Percentiles rank a stretch among this genome's conserved stretches.
phyloP scores from a whole-genome alignment of 2,329 filamentous ascomycete genomes.

The Pseudogymnoascus sp. region DNA sequence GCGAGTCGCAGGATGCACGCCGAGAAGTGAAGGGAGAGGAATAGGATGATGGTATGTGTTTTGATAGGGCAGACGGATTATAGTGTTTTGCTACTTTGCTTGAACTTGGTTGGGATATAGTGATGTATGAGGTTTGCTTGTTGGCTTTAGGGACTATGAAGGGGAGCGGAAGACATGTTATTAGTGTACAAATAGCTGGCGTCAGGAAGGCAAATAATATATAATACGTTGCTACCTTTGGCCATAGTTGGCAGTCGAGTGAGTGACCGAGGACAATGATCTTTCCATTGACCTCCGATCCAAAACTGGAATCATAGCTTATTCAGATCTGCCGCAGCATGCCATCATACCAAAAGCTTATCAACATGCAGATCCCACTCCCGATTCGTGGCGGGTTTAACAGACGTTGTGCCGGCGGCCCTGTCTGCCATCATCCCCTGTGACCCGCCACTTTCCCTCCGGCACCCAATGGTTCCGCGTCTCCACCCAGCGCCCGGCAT shows the following conservation, averaged over 20 bases:
- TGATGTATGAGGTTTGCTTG: not conserved
- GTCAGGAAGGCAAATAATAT: not conserved
- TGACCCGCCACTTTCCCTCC: not conserved
- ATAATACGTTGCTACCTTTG: not conserved
- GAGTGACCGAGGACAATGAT: not conserved
- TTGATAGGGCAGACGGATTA: not conserved
- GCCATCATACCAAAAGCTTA: not conserved
- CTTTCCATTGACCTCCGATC: not conserved
- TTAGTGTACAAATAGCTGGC: not conserved
- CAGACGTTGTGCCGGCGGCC: not conserved
- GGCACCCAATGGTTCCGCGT: not conserved
- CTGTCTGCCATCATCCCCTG: constrained; percentile 2
- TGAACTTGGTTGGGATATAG: not conserved
- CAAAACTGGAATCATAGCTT: not conserved
- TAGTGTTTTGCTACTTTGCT: not conserved
- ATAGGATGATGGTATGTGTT: not conserved
- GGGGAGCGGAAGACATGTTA: not conserved
- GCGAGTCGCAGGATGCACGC: not conserved
- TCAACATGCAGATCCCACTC: not conserved
- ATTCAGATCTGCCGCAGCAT: not conserved
- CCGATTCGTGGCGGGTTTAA: not conserved
- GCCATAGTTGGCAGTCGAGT: not conserved
- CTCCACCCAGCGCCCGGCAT: not conserved
- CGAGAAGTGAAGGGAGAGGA: not conserved
- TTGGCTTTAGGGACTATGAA: not conserved